Evolutionary conservation across 371 early-diverging fungal species (phyloP).

Genomic region (Astathelohania contejeani): DNA sequence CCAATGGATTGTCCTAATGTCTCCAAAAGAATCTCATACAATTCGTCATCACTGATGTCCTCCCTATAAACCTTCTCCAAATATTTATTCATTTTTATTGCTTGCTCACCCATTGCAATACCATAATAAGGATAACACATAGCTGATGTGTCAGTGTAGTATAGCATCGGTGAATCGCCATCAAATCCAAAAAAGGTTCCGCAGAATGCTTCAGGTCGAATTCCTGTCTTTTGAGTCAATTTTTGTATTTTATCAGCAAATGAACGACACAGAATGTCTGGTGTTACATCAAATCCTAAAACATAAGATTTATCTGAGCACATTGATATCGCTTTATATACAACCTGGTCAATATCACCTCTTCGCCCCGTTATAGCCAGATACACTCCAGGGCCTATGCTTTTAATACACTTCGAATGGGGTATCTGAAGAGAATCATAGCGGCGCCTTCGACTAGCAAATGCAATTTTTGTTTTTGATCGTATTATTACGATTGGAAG

Average conservation of each 20-base stretch:
- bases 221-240: conserved; percentile 37
- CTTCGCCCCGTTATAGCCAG: conserved; percentile 37
- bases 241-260: conserved; percentile 47
- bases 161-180: conserved; percentile 32
- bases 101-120: conserved; percentile 41
- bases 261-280: conserved; percentile 44
- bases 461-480: conserved; percentile 31
- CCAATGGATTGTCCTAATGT: conserved; percentile 49
- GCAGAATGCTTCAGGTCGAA: conserved; percentile 38
- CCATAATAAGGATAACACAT: conserved; percentile 43
- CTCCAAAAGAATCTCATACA: conserved; percentile 31
- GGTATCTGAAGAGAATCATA: conserved; percentile 38
- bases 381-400: conserved; percentile 24
- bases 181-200: conserved; percentile 47
- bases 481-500: conserved; percentile 40
- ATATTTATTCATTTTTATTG: conserved; percentile 45
- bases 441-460: conserved; percentile 36
- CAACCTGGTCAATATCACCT: conserved; percentile 41
- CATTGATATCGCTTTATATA: conserved; percentile 19
- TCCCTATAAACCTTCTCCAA: conserved; percentile 46
- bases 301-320: conserved; percentile 25
- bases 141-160: conserved; percentile 49
- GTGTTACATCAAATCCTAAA: conserved; percentile 40
- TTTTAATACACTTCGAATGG: conserved; percentile 20
- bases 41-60: conserved; percentile 17